phyloP scores from a whole-genome alignment of 352 stramenopile species.

The Globisporangium cystogenes region DNA sequence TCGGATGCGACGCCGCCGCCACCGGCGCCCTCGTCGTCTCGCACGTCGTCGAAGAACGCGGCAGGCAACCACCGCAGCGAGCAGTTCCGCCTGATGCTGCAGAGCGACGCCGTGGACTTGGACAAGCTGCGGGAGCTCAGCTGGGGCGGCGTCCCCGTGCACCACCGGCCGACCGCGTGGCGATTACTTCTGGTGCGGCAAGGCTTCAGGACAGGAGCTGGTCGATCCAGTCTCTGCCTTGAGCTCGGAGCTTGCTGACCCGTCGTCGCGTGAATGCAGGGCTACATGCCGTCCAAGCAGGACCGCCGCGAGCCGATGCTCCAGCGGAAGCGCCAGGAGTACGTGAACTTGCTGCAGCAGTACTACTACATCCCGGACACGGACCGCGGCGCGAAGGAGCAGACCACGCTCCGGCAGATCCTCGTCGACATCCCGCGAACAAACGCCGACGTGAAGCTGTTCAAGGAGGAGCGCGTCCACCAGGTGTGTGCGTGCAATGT shows the following conservation, averaged over 20 bases:
- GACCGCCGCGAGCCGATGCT: constrained; percentile 89
- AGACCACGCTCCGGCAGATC: constrained; percentile 94
- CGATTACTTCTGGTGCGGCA: constrained; percentile 93
- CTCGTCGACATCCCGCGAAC: constrained; percentile 99
- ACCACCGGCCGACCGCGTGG: constrained; percentile 90
- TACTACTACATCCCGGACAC: constrained; percentile 98
- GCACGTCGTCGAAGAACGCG: constrained; percentile 47
- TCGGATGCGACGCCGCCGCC: background rate
- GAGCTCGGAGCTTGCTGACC: background rate
- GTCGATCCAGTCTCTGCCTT: no score
- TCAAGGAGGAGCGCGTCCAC: constrained; percentile 93
- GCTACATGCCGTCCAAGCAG: constrained; percentile 96
- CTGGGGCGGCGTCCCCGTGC: constrained; percentile 89
- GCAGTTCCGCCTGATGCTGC: constrained; percentile 65
- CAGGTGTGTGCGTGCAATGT: constrained; percentile 31
- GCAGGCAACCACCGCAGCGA: constrained; percentile 63
- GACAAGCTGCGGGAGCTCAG: constrained; percentile 86
- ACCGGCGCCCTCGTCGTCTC: background rate
- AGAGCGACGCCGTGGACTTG: constrained; percentile 83
- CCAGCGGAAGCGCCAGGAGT: constrained; percentile 94
- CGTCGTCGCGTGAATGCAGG: constrained; percentile 17
- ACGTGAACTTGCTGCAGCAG: constrained; percentile 91
- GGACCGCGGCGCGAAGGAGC: constrained; percentile 92
- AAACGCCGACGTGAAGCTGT: constrained; percentile 94
- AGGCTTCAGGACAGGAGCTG: no score